Evolutionary conservation across 2,329 filamentous ascomycete genomes (phyloP), one percentile per base, ranked within the genome.

Genomic region (Pseudocercospora eumusae): DNA sequence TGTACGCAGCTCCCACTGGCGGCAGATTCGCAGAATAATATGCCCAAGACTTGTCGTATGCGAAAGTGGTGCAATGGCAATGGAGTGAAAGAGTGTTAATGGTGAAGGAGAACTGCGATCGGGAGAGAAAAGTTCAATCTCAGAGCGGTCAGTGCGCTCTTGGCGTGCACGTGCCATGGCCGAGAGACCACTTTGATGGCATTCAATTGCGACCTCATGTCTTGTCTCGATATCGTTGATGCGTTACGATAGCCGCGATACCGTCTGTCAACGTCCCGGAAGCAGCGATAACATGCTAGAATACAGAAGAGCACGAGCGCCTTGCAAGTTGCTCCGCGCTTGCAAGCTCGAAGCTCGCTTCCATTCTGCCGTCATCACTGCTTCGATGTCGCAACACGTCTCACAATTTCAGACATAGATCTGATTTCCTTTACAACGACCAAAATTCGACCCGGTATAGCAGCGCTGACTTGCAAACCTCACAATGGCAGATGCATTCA

Each of bases 401-500:
- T 50, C 10, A 50, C 27, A 15, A 13, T 36, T 52, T 33, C 21
- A 8, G 20, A 23, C 21, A 33, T 40, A 20, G 21, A 1, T 50
- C 20, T 27, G 3, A 21, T 50, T 7, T 50, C 6, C 7, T 50
- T 27, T 5, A 1, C 20, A 50, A n/a, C n/a, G n/a, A n/a, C n/a
- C n/a, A n/a, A n/a, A n/a, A n/a, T n/a, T n/a, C n/a, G n/a, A n/a
- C n/a, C n/a, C n/a, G n/a, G n/a, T n/a, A n/a, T n/a, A n/a, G n/a
- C n/a, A 28, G 9, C 8, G 1, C 21, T 15, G 2, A 23, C 23
- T 25, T 3, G 20, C 2, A 15, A 23, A 28, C 11, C n/a, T 44
- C 20, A 66, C 47, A n/a, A 68, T 68, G 66, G 52, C 66, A 31
- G 62, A 63, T 56, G 11, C 50, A 13, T 63, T 57, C 45, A 62